These are phyloP conservation scores for Mortierella sp. DNA, from an alignment of 371 early-diverging fungal genomes.

Conservation along the genomic window DNA sequence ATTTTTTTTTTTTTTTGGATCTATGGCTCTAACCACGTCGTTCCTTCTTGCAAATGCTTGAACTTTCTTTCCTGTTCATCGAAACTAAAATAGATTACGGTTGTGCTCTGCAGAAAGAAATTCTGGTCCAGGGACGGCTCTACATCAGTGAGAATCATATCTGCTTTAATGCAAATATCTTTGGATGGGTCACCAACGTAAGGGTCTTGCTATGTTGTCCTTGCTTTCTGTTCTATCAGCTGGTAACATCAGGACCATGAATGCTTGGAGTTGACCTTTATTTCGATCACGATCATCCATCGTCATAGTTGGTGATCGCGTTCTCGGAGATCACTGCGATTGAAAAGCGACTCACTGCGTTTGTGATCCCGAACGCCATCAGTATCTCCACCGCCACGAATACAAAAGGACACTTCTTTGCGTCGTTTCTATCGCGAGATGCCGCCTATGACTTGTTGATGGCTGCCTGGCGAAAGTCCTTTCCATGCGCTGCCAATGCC, in stretches of 20 bases:
- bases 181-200: slow-evolving; percentile 95
- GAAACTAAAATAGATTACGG: slow-evolving; percentile 73
- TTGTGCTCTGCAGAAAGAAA: slow-evolving; percentile 93
- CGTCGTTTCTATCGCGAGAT: slow-evolving; percentile 86
- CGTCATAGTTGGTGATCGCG: slow-evolving; percentile 77
- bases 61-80: too few species aligned
- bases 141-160: slow-evolving; percentile 88
- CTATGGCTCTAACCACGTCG: too few species aligned
- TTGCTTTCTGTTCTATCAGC: neutral
- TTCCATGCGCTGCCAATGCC: slow-evolving; percentile 40
- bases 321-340: slow-evolving; percentile 86
- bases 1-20: neutral
- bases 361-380: slow-evolving; percentile 90
- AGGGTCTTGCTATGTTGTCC: slow-evolving; percentile 3
- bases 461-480: slow-evolving; percentile 74
- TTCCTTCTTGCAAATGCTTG: too few species aligned
- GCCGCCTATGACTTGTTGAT: slow-evolving; percentile 77
- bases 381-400: slow-evolving; percentile 73
- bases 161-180: slow-evolving; percentile 95
- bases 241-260: too few species aligned
- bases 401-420: slow-evolving; percentile 70
- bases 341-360: slow-evolving; percentile 81
- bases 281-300: neutral
- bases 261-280: neutral
- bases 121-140: slow-evolving; percentile 90